A percentile compares a stretch with the other conserved stretches of the same genome.
phyloP scores from a whole-genome alignment of 805 yeast species.

The Debaryomyces hansenii region DNA sequence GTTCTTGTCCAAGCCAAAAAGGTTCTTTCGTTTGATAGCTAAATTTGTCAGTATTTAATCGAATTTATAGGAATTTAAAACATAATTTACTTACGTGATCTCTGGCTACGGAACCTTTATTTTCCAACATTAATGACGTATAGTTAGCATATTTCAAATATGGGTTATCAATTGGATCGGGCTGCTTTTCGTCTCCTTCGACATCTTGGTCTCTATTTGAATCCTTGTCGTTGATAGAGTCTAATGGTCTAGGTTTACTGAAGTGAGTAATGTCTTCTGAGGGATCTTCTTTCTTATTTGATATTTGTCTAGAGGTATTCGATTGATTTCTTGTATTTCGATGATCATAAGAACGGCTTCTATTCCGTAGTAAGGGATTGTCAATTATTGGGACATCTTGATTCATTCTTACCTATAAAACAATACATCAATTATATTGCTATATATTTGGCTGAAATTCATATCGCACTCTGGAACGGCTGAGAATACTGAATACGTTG shows the following conservation, averaged over 20 bases:
- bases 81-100: conserved; percentile 31
- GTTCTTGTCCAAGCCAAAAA: conserved; percentile 31
- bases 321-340: not conserved
- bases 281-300: too few relatives aligned
- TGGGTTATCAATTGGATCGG: not conserved
- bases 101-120: conserved; percentile 36
- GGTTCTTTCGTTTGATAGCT: conserved; percentile 37
- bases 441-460: too few relatives aligned
- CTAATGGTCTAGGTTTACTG: too few relatives aligned
- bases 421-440: too few relatives aligned
- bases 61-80: not conserved
- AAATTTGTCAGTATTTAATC: conserved; percentile 13
- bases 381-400: not conserved
- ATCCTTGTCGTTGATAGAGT: too few relatives aligned
- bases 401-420: too few relatives aligned
- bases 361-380: not conserved
- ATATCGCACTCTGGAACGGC: too few relatives aligned
- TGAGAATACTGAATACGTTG: too few relatives aligned
- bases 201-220: not conserved
- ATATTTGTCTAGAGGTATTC: not conserved
- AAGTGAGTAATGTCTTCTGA: too few relatives aligned
- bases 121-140: conserved; percentile 18
- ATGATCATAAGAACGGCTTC: not conserved
- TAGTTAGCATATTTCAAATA: not conserved
- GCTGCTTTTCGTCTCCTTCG: not conserved